Conservation (phyloP, 2,329 filamentous ascomycete species). For the Pseudophaeomoniella oleicola region DNA sequence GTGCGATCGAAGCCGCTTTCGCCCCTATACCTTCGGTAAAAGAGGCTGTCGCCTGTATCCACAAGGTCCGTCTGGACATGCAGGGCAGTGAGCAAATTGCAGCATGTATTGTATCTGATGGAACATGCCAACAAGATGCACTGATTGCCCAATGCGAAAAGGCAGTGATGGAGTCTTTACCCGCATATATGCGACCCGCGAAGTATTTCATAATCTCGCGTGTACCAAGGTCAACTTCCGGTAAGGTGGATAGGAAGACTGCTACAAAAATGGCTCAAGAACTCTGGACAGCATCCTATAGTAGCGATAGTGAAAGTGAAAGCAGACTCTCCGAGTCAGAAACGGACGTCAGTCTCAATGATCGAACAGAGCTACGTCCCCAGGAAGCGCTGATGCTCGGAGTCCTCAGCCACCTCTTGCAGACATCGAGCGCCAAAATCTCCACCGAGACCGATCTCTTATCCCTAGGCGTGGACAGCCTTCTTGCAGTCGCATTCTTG, state of each 20-base stretch:
- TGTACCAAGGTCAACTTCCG: constrained; percentile 58
- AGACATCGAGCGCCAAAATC: background rate
- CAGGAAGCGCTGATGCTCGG: background rate
- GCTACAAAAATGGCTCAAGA: constrained; percentile 21
- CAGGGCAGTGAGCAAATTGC: background rate
- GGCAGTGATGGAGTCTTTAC: constrained; percentile 41
- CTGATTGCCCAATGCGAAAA: constrained; percentile 36
- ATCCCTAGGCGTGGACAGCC: background rate
- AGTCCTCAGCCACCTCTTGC: background rate
- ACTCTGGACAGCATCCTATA: background rate
- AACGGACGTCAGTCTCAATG: background rate
- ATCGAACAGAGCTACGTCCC: background rate
- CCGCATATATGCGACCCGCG: constrained; percentile 66
- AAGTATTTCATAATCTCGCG: constrained; percentile 54
- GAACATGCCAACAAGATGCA: constrained; percentile 3
- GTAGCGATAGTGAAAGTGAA: background rate
- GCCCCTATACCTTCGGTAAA: constrained; percentile 48
- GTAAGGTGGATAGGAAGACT: constrained; percentile 52
- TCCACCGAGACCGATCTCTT: background rate
- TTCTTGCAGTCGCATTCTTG: background rate
- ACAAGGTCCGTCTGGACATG: constrained; percentile 19
- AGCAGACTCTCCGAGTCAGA: background rate
- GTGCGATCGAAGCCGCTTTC: constrained; percentile 55
- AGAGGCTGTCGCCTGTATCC: constrained; percentile 17
- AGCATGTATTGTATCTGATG: background rate